These are phyloP conservation scores for Penicillium coffeae DNA, from an alignment of 495 filamentous ascomycete species.

Conservation along the genomic window DNA sequence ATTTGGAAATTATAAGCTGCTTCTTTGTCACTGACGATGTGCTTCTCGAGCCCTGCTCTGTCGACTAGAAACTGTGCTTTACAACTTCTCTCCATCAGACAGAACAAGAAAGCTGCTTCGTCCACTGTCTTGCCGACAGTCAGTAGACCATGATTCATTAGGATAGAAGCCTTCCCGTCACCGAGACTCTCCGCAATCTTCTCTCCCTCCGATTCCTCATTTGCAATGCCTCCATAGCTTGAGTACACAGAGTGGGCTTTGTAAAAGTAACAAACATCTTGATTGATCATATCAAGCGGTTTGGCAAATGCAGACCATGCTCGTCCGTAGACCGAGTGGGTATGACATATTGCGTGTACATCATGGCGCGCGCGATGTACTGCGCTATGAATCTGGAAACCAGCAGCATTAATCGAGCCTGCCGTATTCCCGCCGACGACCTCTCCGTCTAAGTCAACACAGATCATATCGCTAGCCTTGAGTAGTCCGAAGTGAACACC, in stretches of 20 bases:
- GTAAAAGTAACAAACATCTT: conserved; percentile 52
- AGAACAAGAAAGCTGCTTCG: conserved; percentile 53
- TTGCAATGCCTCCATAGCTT: conserved; percentile 53
- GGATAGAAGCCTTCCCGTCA: conserved; percentile 39
- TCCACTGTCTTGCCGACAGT: conserved; percentile 52
- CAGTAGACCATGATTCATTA: conserved; percentile 53
- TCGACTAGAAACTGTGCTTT: conserved; percentile 48
- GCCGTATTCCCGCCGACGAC: conserved; percentile 38
- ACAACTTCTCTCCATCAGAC: conserved; percentile 49
- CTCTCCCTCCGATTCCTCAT: conserved; percentile 46
- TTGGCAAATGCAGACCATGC: conserved; percentile 25
- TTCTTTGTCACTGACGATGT: conserved; percentile 46
- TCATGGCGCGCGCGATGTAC: conserved; percentile 23
- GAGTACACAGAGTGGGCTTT: conserved; percentile 48
- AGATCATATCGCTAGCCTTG: conserved; percentile 31
- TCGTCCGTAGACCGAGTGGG: conserved; percentile 22
- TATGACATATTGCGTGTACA: conserved; percentile 30
- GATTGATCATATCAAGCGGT: conserved; percentile 31
- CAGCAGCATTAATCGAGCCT: conserved; percentile 50
- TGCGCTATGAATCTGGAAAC: conserved; percentile 50
- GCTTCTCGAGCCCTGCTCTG: conserved; percentile 30
- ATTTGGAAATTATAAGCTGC: conserved; percentile 50
- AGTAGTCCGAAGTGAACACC: conserved; percentile 30
- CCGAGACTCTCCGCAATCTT: conserved; percentile 50
- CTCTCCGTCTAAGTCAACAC: conserved; percentile 18